Evolutionary conservation across 2,329 filamentous ascomycete species (phyloP).

Genomic region (Colletotrichum incanum): DNA sequence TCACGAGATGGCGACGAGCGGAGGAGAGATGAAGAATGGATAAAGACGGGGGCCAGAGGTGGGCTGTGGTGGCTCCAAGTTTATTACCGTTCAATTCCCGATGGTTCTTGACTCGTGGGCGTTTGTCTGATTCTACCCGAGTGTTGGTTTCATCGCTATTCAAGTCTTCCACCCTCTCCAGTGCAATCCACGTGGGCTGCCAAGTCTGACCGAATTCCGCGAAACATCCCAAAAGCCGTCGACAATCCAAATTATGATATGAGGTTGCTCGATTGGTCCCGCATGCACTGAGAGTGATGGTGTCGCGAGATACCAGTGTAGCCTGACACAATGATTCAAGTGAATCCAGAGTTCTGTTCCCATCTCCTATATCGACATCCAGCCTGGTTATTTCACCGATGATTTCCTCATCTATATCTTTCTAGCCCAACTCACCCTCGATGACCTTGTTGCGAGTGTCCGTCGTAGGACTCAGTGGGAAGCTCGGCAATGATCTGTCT

Average conservation of each 20-base stretch:
- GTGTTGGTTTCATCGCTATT: neutral
- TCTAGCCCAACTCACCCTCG: neutral
- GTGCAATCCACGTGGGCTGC: neutral
- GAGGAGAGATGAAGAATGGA: neutral
- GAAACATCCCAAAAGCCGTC: neutral
- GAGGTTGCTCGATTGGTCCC: neutral
- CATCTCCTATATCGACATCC: neutral
- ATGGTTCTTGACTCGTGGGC: neutral
- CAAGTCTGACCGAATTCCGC: neutral
- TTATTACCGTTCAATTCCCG: slow-evolving; percentile 22
- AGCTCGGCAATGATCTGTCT: slow-evolving; percentile 4
- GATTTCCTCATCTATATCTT: neutral
- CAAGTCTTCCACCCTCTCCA: neutral
- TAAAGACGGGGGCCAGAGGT: neutral
- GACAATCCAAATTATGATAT: neutral
- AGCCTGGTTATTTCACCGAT: neutral
- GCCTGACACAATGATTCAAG: neutral
- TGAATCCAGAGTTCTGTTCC: neutral
- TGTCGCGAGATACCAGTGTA: neutral
- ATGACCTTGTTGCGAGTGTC: neutral
- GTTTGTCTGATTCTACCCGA: no score
- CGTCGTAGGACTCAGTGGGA: neutral
- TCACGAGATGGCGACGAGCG: neutral
- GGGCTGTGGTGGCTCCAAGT: neutral
- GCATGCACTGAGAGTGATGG: neutral